Conservation (phyloP, 129 eudicot species). For the Centella asiatica region DNA sequence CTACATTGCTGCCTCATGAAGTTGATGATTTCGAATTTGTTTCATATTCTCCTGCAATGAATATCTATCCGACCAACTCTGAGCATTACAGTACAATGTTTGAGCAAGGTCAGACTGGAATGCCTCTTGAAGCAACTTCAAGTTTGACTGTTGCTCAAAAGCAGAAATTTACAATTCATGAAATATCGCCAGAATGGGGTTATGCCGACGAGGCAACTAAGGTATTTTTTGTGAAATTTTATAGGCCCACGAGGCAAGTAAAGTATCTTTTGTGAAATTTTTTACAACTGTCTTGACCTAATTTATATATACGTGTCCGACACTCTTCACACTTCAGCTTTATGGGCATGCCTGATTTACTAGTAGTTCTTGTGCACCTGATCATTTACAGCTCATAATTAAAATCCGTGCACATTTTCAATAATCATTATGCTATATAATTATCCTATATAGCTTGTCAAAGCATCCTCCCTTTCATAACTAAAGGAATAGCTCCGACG, state of each 20-base stretch:
- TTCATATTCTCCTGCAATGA: slow-evolving; percentile 31
- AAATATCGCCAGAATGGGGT: slow-evolving; percentile 90
- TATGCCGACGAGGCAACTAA: slow-evolving; percentile 70
- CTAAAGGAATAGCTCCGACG: neutral
- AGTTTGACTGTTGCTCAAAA: slow-evolving; percentile 45
- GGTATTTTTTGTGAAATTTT: slow-evolving; percentile 35
- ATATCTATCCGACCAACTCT: slow-evolving; percentile 28
- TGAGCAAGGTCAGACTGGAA: slow-evolving; percentile 48
- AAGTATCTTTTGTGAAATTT: no score
- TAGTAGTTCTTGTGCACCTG: neutral
- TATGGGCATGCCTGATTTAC: neutral
- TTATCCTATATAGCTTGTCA: neutral
- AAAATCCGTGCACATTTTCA: neutral
- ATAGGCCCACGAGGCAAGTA: neutral
- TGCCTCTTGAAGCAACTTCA: slow-evolving; percentile 41
- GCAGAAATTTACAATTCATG: slow-evolving; percentile 75
- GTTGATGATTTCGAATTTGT: slow-evolving; percentile 36
- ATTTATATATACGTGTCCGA: no score
- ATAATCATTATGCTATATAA: neutral
- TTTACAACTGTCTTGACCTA: no score
- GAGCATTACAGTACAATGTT: slow-evolving; percentile 39
- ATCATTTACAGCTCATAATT: neutral
- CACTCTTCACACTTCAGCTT: neutral
- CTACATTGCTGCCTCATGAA: slow-evolving; percentile 32
- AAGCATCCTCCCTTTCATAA: neutral